Evolutionary conservation across 1,139 yeast genomes (phyloP).

Genomic region (Tardiomyces blankii): DNA sequence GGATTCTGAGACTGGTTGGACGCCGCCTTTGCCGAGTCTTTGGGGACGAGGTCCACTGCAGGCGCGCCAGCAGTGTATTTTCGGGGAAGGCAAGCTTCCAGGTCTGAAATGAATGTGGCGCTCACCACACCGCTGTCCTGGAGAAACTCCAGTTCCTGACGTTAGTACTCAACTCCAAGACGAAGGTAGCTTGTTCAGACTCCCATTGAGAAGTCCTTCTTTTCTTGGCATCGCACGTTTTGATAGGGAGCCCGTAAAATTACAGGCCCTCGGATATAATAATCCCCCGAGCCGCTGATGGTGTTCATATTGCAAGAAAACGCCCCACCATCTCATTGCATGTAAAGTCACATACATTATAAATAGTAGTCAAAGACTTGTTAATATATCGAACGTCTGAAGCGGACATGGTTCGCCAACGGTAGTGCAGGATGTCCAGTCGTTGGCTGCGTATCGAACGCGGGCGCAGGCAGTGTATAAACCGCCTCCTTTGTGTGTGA

Average conservation of each 20-base stretch:
- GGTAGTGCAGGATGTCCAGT: too few species aligned
- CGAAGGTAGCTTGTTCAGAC: background rate
- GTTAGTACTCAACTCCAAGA: background rate
- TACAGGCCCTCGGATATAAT: too few species aligned
- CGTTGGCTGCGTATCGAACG: too few species aligned
- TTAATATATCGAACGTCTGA: slow-evolving; percentile 35
- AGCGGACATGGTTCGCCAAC: background rate
- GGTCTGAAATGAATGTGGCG: slow-evolving; percentile 42
- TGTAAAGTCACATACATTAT: slow-evolving; percentile 44
- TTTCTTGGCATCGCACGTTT: too few species aligned
- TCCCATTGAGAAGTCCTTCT: background rate
- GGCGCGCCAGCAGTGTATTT: slow-evolving; percentile 45
- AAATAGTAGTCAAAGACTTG: slow-evolving; percentile 64
- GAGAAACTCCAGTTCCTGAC: slow-evolving; percentile 62
- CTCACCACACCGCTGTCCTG: slow-evolving; percentile 67
- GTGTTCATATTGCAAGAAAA: too few species aligned
- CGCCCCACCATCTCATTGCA: too few species aligned
- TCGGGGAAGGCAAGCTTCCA: slow-evolving; percentile 45
- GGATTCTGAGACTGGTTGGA: background rate
- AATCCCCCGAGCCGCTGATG: too few species aligned
- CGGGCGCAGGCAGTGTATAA: too few species aligned
- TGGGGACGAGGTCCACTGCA: slow-evolving; percentile 13
- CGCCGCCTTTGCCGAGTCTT: background rate
- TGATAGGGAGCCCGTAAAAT: too few species aligned
- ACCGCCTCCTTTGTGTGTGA: too few species aligned